phyloP scores from a whole-genome alignment of 495 filamentous ascomycete genomes.

The Penicillium malachiteum region DNA sequence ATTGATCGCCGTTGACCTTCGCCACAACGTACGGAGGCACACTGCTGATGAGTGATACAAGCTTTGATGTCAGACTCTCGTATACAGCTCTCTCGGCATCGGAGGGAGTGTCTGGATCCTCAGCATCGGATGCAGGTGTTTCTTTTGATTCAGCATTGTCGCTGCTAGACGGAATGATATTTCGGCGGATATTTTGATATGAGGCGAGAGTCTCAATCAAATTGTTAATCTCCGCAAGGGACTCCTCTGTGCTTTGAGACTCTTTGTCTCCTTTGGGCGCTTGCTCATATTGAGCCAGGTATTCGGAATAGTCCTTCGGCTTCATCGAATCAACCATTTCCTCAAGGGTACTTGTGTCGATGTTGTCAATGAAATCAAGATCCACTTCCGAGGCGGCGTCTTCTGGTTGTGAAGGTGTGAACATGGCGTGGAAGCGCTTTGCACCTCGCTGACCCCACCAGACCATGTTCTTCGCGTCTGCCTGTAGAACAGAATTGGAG shows the following conservation, averaged over 20 bases:
- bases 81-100: slow-evolving; percentile 71
- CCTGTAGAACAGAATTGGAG: slow-evolving; percentile 68
- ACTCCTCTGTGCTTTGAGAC: slow-evolving; percentile 65
- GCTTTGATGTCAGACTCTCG: slow-evolving; percentile 68
- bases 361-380: slow-evolving; percentile 30
- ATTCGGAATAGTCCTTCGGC: slow-evolving; percentile 1
- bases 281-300: slow-evolving; percentile 34
- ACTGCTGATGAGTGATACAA: slow-evolving; percentile 67
- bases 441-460: slow-evolving; percentile 84
- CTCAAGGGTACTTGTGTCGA: slow-evolving; percentile 48
- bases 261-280: slow-evolving; percentile 40
- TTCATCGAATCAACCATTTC: slow-evolving; percentile 50
- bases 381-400: slow-evolving; percentile 27
- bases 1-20: slow-evolving; percentile 79
- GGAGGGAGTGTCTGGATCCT: slow-evolving; percentile 51
- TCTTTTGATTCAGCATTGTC: slow-evolving; percentile 45
- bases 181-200: slow-evolving; percentile 78
- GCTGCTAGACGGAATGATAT: slow-evolving; percentile 44
- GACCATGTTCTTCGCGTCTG: slow-evolving; percentile 66
- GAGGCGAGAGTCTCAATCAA: slow-evolving; percentile 82
- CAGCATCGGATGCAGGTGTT: slow-evolving; percentile 28
- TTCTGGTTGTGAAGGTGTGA: slow-evolving; percentile 42
- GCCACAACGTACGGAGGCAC: slow-evolving; percentile 85
- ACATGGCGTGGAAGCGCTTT: slow-evolving; percentile 53
- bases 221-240: slow-evolving; percentile 77